These are phyloP conservation scores for Vanrija pseudolonga DNA, from an alignment of 1,284 basidiomycete genomes.

Conservation along the genomic window DNA sequence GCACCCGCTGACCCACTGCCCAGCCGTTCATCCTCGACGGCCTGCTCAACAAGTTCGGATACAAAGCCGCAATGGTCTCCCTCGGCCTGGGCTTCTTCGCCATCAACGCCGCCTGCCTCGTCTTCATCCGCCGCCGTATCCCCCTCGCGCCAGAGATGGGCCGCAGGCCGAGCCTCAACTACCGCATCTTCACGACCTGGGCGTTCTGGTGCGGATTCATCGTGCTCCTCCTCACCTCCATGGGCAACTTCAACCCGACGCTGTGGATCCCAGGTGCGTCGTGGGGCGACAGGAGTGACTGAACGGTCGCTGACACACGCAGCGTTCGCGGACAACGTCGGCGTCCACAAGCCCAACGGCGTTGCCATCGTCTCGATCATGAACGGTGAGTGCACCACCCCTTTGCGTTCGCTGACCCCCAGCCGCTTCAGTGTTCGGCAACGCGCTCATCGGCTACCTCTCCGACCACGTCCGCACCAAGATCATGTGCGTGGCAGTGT, in stretches of 20 bases:
- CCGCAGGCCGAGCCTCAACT: conserved; percentile 12
- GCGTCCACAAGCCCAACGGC: too few relatives aligned
- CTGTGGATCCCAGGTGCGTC: conserved; percentile 47
- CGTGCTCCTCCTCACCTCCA: conserved; percentile 37
- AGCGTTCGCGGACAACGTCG: too few relatives aligned
- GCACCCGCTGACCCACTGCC: too few relatives aligned
- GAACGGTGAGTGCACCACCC: too few relatives aligned
- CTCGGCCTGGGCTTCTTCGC: conserved; percentile 32
- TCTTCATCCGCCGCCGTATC: conserved; percentile 38
- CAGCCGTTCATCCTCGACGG: conserved; percentile 38
- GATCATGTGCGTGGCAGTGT: too few relatives aligned
- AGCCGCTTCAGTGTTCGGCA: too few relatives aligned
- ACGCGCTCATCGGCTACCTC: too few relatives aligned
- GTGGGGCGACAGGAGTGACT: neutral
- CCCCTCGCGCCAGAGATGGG: conserved; percentile 14
- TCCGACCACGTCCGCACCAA: too few relatives aligned
- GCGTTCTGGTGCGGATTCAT: conserved; percentile 32
- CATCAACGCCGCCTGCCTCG: conserved; percentile 27
- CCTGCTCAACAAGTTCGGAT: conserved; percentile 35
- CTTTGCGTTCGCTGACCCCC: too few relatives aligned
- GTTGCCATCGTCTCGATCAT: too few relatives aligned
- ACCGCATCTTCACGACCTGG: conserved; percentile 23
- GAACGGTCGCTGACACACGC: too few relatives aligned
- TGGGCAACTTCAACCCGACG: conserved; percentile 47
- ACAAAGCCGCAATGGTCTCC: conserved; percentile 40